Evolutionary conservation across 139 green algal species (phyloP).

Genomic region (Auxenochlorella pyrenoidosa): DNA sequence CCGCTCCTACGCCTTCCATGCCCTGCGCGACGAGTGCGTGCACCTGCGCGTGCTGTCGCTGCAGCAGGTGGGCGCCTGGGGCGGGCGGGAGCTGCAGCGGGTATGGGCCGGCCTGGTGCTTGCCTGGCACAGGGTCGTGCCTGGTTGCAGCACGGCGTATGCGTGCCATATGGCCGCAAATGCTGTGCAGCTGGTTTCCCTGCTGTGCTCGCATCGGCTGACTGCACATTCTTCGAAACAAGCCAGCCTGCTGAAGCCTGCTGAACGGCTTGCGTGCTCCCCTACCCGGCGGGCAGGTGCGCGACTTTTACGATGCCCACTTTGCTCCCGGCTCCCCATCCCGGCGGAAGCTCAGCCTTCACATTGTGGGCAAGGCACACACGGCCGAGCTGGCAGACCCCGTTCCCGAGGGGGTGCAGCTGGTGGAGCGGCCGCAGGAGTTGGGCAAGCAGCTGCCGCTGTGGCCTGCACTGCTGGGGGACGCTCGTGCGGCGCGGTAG

Average conservation of each 20-base stretch:
- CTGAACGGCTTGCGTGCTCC: too few species aligned
- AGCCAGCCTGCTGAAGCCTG: too few species aligned
- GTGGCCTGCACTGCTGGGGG: conserved; percentile 25
- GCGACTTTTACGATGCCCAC: conserved; percentile 43
- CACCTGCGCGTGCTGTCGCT: conserved; percentile 52
- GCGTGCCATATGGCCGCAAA: neutral
- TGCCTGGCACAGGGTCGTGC: too few species aligned
- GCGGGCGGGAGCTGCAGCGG: neutral
- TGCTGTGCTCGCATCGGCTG: neutral
- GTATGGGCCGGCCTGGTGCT: neutral
- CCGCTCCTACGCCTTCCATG: conserved; percentile 73
- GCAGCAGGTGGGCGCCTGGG: conserved; percentile 35
- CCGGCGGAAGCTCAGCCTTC: conserved; percentile 58
- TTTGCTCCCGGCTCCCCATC: conserved; percentile 30
- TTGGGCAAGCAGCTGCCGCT: conserved; percentile 19
- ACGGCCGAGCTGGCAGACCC: conserved; percentile 18
- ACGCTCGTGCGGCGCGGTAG: neutral
- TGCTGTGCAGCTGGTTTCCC: too few species aligned
- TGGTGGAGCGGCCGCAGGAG: conserved; percentile 19
- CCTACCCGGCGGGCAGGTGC: neutral
- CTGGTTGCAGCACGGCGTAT: too few species aligned
- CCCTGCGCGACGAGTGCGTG: conserved; percentile 63
- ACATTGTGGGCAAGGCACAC: conserved; percentile 49
- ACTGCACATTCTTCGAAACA: neutral
- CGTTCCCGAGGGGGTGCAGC: neutral